Percentiles rank a stretch among this genome's conserved stretches.
Evolutionary conservation across 2,329 filamentous ascomycete species (phyloP).

Genomic region (Epichloe uncinata): DNA sequence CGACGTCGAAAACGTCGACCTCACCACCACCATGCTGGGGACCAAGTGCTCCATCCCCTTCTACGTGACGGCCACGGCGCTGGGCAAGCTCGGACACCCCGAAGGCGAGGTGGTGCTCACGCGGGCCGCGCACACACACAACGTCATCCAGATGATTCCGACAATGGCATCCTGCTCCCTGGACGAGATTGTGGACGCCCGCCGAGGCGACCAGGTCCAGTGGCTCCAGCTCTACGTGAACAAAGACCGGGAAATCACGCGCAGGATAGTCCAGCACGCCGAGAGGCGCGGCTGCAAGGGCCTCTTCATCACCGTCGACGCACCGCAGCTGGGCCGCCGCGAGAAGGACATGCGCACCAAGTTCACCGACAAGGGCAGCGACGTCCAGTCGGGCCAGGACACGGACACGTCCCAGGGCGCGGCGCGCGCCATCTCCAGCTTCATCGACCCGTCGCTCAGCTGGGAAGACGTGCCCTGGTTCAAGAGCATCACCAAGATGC

Average conservation of each 20-base stretch:
- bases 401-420: slow-evolving; percentile 87
- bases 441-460: slow-evolving; percentile 87
- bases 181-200: slow-evolving; percentile 89
- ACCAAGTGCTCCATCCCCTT: slow-evolving; percentile 75
- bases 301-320: slow-evolving; percentile 96
- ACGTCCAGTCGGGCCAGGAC: slow-evolving; percentile 61
- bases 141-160: slow-evolving; percentile 96
- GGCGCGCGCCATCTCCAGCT: slow-evolving; percentile 85
- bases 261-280: slow-evolving; percentile 80
- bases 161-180: slow-evolving; percentile 95
- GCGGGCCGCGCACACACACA: slow-evolving; percentile 67
- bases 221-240: slow-evolving; percentile 98
- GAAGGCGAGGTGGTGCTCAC: slow-evolving; percentile 93
- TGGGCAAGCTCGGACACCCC: slow-evolving; percentile 86
- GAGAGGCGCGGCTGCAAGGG: slow-evolving; percentile 86
- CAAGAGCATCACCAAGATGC: slow-evolving; percentile 77
- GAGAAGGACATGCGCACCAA: slow-evolving; percentile 98
- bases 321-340: slow-evolving; percentile 82
- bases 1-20: slow-evolving; percentile 78
- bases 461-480: slow-evolving; percentile 98
- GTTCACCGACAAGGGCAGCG: slow-evolving; percentile 70
- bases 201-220: slow-evolving; percentile 65
- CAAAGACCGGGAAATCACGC: slow-evolving; percentile 83
- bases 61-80: slow-evolving; percentile 90
- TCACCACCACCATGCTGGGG: slow-evolving; percentile 87